phyloP scores from a whole-genome alignment of 208 protist genomes.

The Acanthamoeba royreba region DNA sequence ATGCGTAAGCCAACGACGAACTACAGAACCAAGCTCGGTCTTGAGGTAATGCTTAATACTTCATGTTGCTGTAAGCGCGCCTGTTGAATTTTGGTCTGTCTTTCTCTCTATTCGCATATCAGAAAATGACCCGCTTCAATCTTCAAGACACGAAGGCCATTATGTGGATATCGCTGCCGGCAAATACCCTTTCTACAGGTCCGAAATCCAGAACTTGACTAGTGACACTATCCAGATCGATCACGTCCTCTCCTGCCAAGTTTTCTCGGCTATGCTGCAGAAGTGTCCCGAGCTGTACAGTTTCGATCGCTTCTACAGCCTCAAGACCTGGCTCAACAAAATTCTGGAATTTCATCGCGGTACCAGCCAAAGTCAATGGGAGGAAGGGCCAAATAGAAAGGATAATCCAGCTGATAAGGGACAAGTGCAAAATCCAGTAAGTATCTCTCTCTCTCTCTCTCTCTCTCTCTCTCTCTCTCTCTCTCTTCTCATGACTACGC shows the following conservation, averaged over 20 bases:
- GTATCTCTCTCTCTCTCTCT: neutral
- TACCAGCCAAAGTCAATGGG: neutral
- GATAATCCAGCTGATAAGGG: neutral
- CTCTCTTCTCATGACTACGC: neutral
- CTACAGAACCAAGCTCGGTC: neutral
- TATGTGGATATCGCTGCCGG: neutral
- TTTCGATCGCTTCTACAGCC: neutral
- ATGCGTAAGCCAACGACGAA: neutral
- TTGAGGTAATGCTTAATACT: neutral
- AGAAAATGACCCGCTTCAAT: neutral
- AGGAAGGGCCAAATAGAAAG: neutral
- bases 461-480: neutral
- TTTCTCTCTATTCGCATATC: neutral
- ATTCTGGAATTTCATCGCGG: neutral
- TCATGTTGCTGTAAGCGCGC: no score
- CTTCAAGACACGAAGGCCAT: neutral
- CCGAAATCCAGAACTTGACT: neutral
- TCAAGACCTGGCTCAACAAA: neutral
- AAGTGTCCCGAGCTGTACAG: neutral
- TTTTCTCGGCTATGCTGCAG: neutral
- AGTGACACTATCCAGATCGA: neutral
- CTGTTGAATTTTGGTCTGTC: neutral
- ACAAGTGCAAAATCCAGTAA: neutral
- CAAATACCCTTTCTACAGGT: neutral
- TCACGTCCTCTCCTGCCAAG: neutral